Percentiles rank a stretch among this genome's conserved stretches.
Evolutionary conservation across 2,329 filamentous ascomycete species (phyloP).

Genomic region (Fusarium veterinarium): DNA sequence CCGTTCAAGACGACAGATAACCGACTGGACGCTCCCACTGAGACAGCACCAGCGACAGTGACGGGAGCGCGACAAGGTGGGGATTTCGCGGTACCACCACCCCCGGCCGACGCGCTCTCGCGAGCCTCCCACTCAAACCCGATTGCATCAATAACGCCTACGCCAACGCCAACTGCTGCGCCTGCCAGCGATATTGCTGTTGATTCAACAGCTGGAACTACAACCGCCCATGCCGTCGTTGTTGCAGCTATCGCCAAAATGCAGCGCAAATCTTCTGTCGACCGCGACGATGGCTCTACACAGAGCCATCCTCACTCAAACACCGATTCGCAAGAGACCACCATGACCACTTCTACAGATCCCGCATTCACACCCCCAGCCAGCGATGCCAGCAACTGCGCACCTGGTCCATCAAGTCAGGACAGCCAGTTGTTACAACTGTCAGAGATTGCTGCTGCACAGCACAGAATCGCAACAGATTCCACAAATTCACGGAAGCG

Average conservation of each 20-base stretch:
- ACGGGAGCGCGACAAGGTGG: constrained; percentile 42
- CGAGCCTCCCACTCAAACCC: constrained; percentile 39
- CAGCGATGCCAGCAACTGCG: constrained; percentile 39
- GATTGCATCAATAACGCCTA: constrained; percentile 32
- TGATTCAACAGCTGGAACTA: constrained; percentile 21
- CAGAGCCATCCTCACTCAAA: constrained; percentile 42
- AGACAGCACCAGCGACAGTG: constrained; percentile 12
- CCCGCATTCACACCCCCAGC: constrained; percentile 42
- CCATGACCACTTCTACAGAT: constrained; percentile 41
- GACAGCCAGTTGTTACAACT: constrained; percentile 67
- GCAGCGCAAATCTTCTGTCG: constrained; percentile 30
- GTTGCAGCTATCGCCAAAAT: constrained; percentile 23
- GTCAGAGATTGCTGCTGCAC: constrained; percentile 67
- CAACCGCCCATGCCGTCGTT: constrained; percentile 25
- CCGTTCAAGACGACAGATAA: constrained; percentile 23
- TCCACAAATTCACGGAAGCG: constrained; percentile 70
- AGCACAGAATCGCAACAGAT: constrained; percentile 59
- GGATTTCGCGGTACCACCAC: constrained; percentile 43
- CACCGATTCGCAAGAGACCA: constrained; percentile 42
- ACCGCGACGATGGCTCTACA: constrained; percentile 43
- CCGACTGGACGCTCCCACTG: constrained; percentile 23
- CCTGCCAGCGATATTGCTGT: constrained; percentile 14
- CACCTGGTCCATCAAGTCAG: constrained; percentile 54
- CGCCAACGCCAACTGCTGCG: constrained; percentile 2
- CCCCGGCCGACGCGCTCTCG: constrained; percentile 41